Percentiles rank a stretch among this genome's conserved stretches.
Conservation (phyloP, 2,329 filamentous ascomycete species). For the Neopestalotiopsis sp. region DNA sequence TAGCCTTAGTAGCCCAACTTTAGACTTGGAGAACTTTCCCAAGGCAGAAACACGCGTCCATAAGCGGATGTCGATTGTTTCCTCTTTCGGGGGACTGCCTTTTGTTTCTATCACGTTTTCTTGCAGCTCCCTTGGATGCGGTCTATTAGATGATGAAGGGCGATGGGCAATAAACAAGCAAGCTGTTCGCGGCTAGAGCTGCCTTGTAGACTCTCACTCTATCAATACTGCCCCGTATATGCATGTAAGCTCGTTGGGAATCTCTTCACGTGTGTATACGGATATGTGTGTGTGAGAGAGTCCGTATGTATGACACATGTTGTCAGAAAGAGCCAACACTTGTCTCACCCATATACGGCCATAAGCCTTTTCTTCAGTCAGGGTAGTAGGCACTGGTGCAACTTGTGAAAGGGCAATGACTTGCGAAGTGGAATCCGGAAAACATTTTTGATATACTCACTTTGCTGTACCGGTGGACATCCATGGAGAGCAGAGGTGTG, state of each 20-base stretch:
- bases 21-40: background rate
- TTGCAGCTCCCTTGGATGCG: background rate
- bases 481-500: too few relatives aligned
- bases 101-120: background rate
- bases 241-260: too few relatives aligned
- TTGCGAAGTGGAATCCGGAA: background rate
- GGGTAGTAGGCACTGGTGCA: background rate
- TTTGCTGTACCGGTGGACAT: too few relatives aligned
- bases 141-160: background rate
- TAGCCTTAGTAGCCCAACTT: too few relatives aligned
- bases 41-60: background rate
- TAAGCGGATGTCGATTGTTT: conserved; percentile 7
- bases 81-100: background rate
- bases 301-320: background rate
- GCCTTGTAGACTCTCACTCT: background rate
- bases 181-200: background rate
- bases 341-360: background rate
- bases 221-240: too few relatives aligned
- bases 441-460: too few relatives aligned
- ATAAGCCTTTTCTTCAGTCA: background rate
- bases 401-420: background rate
- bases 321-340: background rate
- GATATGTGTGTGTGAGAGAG: too few relatives aligned
- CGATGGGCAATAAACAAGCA: background rate
- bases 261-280: too few relatives aligned